Conservation (phyloP, 768 basidiomycete species). For the Termitomyces sp. region DNA sequence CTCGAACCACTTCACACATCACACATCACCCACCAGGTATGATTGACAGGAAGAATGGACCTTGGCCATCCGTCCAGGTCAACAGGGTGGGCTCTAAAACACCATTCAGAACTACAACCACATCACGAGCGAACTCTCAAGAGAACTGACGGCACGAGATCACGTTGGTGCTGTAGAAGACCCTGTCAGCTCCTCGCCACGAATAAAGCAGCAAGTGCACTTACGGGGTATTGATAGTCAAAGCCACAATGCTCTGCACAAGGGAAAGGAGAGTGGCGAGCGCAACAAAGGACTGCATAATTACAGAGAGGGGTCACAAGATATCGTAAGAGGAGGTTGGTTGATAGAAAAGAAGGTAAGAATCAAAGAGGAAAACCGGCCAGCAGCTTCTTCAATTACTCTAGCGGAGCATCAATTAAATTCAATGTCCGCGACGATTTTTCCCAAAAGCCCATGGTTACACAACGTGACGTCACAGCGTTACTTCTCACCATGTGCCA, state of each 20-base stretch:
- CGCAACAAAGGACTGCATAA: constrained; percentile 33
- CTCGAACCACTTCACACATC: not conserved
- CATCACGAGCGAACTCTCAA: not conserved
- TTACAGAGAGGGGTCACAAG: constrained; percentile 10
- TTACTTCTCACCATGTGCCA: not conserved
- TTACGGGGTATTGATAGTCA: constrained; percentile 68
- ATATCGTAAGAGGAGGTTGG: constrained; percentile 4
- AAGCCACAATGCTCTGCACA: constrained; percentile 28
- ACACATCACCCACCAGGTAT: constrained; percentile 46
- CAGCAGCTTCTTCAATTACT: constrained; percentile 1
- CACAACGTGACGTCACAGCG: not conserved
- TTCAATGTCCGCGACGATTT: constrained; percentile 11
- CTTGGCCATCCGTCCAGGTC: constrained; percentile 42
- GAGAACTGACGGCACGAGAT: constrained; percentile 45
- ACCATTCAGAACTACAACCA: not conserved
- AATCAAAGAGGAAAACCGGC: not conserved
- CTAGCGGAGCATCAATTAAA: constrained; percentile 14
- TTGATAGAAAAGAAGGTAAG: constrained; percentile 2
- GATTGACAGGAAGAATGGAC: constrained; percentile 56
- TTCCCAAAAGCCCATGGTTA: not conserved
- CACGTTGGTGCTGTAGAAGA: constrained; percentile 24
- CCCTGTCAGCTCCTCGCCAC: not conserved
- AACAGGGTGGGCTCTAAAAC: constrained; percentile 53
- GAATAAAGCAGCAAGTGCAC: not conserved
- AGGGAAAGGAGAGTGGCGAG: constrained; percentile 30